Percentiles rank a stretch among this genome's conserved stretches.
These are phyloP conservation scores for Eutrema salsugineum DNA, from an alignment of 441 rosid species.

Conservation along the genomic window DNA sequence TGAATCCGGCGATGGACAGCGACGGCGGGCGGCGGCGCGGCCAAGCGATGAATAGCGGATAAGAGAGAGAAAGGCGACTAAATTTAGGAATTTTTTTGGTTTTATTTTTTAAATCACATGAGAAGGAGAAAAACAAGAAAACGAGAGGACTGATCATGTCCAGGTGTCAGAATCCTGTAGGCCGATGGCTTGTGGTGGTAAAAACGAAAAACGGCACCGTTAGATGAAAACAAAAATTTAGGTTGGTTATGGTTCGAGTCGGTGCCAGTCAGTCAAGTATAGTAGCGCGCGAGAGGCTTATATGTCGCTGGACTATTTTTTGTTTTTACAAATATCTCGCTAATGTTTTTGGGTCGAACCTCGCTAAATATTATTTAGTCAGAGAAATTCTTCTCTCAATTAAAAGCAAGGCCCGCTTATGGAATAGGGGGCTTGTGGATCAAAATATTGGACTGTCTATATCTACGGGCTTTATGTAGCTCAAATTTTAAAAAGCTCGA, in stretches of 20 bases:
- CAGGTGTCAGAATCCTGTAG: constrained; percentile 3
- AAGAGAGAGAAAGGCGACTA: constrained; percentile 16
- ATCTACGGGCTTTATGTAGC: background rate
- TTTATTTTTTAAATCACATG: background rate
- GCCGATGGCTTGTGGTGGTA: background rate
- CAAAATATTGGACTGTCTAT: background rate
- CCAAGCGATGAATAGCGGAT: constrained; percentile 23
- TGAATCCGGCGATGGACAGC: background rate
- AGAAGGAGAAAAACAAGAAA: background rate
- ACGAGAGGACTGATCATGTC: constrained; percentile 10
- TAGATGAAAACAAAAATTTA: background rate
- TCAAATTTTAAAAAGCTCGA: background rate
- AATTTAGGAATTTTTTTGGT: background rate
- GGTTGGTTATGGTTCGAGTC: background rate
- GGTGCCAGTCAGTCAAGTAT: background rate
- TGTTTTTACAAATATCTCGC: background rate
- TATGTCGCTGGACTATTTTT: background rate
- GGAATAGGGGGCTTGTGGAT: background rate
- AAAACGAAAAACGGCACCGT: background rate
- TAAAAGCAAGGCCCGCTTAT: background rate
- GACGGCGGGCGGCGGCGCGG: constrained; percentile 32
- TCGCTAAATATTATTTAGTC: too few species aligned
- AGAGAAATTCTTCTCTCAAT: background rate
- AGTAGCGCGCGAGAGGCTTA: background rate
- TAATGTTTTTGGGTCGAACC: background rate